Evolutionary conservation across 441 rosid species (phyloP).

Genomic region (Gossypium davidsonii): DNA sequence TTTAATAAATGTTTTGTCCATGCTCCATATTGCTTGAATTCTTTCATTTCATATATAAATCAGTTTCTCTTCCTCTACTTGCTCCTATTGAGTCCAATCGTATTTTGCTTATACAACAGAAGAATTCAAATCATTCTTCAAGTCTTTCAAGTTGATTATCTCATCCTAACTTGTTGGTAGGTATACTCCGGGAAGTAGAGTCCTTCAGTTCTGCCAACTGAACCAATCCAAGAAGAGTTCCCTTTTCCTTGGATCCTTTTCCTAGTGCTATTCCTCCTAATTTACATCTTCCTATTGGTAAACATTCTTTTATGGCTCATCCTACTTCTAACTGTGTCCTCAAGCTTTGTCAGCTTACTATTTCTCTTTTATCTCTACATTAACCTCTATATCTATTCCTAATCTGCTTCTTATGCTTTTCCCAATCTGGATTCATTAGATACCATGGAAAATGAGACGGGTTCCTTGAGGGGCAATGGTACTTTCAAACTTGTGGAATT

Average conservation of each 20-base stretch:
- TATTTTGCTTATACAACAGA: background rate
- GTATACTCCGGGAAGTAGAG: background rate
- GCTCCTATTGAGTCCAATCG: background rate
- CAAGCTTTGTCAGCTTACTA: background rate
- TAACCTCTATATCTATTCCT: background rate
- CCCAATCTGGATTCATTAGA: background rate
- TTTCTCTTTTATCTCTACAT: background rate
- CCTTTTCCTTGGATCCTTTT: background rate
- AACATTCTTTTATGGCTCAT: background rate
- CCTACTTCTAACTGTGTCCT: background rate
- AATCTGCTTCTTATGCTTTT: background rate
- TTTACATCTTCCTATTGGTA: background rate
- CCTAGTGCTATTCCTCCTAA: background rate
- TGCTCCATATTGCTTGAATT: background rate
- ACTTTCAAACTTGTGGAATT: background rate
- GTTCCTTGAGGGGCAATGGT: background rate
- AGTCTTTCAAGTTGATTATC: background rate
- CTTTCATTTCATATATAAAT: background rate
- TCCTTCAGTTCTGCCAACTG: background rate
- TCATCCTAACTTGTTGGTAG: background rate
- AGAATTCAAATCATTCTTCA: background rate
- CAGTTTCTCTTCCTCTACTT: background rate
- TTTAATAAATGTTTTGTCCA: background rate
- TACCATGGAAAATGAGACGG: background rate
- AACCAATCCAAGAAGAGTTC: background rate